Conservation (phyloP, 2,329 filamentous ascomycete genomes). For the Aureobasidium sp. region DNA sequence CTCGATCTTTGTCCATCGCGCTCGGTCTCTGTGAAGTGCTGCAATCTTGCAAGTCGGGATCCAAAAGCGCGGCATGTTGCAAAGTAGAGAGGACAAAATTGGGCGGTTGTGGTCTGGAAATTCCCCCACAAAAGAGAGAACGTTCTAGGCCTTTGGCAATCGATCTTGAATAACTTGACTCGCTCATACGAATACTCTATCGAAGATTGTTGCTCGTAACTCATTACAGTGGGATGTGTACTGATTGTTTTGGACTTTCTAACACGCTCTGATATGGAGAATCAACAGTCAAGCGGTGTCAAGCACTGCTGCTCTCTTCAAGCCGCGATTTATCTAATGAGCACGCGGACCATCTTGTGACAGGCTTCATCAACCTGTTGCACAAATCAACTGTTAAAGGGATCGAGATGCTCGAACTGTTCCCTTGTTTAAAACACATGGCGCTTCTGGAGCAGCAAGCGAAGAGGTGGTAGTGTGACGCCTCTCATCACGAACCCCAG, state of each 20-base stretch:
- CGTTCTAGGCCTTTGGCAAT: slow-evolving; percentile 11
- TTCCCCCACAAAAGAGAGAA: neutral
- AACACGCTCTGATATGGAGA: too few species aligned
- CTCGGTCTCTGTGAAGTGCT: neutral
- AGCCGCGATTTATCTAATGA: too few species aligned
- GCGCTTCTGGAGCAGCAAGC: neutral
- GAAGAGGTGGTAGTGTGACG: neutral
- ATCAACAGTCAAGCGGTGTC: too few species aligned
- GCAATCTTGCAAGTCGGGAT: neutral
- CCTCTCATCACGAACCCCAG: neutral
- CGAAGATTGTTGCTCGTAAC: neutral
- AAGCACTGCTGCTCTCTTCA: too few species aligned
- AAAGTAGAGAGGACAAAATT: too few species aligned
- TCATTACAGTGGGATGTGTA: neutral
- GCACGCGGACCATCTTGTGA: neutral
- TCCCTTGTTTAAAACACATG: neutral
- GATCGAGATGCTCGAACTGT: neutral
- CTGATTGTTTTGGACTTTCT: neutral
- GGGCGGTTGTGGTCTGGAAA: neutral
- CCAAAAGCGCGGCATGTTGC: neutral
- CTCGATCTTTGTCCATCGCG: neutral
- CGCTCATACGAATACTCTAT: too few species aligned
- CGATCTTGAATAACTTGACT: neutral
- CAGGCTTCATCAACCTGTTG: neutral
- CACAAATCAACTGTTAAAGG: neutral